Percentiles rank a stretch among this genome's conserved stretches.
Conservation (phyloP, 2,329 filamentous ascomycete genomes). For the Aplosporella prunicola region DNA sequence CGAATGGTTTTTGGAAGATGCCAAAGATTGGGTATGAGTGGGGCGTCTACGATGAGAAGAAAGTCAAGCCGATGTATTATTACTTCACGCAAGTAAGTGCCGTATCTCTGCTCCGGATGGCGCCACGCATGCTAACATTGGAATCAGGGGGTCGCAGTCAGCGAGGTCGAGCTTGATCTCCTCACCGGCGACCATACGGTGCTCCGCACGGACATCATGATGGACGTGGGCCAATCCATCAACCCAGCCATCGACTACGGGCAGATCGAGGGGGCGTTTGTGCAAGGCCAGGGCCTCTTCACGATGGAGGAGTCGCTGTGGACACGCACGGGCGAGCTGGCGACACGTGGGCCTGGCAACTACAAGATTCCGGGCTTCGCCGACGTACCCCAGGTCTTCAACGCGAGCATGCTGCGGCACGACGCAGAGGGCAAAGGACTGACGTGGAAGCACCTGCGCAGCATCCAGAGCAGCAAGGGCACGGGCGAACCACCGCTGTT, state of each 20-base stretch:
- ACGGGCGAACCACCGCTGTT: slow-evolving; percentile 67
- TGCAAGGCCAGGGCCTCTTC: slow-evolving; percentile 71
- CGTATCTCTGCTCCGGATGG: neutral
- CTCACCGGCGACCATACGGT: slow-evolving; percentile 90
- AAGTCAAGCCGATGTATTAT: slow-evolving; percentile 67
- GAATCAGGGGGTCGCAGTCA: slow-evolving; percentile 64
- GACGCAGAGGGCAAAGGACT: slow-evolving; percentile 40
- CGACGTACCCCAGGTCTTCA: slow-evolving; percentile 78
- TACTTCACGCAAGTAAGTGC: slow-evolving; percentile 70
- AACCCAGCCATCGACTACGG: slow-evolving; percentile 73
- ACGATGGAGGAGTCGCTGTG: slow-evolving; percentile 66
- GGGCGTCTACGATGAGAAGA: slow-evolving; percentile 41
- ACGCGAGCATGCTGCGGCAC: slow-evolving; percentile 69
- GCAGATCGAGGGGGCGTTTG: slow-evolving; percentile 71
- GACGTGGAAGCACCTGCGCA: slow-evolving; percentile 73
- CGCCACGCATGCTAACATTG: neutral
- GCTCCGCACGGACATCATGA: slow-evolving; percentile 80
- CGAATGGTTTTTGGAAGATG: slow-evolving; percentile 94
- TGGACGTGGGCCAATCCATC: slow-evolving; percentile 81
- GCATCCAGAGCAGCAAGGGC: slow-evolving; percentile 71
- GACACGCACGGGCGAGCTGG: slow-evolving; percentile 53
- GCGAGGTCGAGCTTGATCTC: slow-evolving; percentile 85
- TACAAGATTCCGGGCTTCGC: slow-evolving; percentile 87
- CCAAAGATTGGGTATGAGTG: slow-evolving; percentile 91
- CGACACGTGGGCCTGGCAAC: slow-evolving; percentile 53